Percentiles rank a stretch among this genome's conserved stretches.
Conservation (phyloP, 495 filamentous ascomycete genomes). For the Pyrenula aspistea region DNA sequence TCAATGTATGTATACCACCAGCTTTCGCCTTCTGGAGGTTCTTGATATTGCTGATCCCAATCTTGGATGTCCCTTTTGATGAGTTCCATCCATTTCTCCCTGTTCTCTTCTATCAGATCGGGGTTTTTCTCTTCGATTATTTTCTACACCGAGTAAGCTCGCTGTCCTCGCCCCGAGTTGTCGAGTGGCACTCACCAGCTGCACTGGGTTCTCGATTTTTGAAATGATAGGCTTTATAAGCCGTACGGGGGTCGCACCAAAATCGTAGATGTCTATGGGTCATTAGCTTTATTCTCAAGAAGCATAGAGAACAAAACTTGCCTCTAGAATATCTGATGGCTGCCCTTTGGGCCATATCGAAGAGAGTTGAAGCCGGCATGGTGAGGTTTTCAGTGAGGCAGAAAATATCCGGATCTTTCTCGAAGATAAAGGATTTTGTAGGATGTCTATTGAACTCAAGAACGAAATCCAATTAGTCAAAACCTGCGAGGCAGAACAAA, state of each 20-base stretch:
- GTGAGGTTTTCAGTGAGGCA: too few relatives aligned
- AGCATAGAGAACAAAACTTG: slow-evolving; percentile 10
- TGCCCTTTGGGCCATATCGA: slow-evolving; percentile 27
- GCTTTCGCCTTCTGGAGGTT: slow-evolving; percentile 41
- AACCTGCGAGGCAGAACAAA: neutral
- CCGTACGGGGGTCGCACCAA: slow-evolving; percentile 52
- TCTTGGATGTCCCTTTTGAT: slow-evolving; percentile 56
- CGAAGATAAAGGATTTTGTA: too few relatives aligned
- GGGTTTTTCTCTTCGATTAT: slow-evolving; percentile 52
- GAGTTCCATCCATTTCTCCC: slow-evolving; percentile 55
- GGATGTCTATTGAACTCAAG: too few relatives aligned
- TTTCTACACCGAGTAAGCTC: slow-evolving; percentile 19
- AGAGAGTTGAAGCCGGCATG: slow-evolving; percentile 32
- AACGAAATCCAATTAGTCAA: too few relatives aligned
- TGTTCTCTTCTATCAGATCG: slow-evolving; percentile 45
- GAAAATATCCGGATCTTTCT: too few relatives aligned
- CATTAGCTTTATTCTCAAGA: neutral
- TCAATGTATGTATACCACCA: slow-evolving; percentile 57
- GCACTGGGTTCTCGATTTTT: slow-evolving; percentile 51
- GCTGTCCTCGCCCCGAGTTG: slow-evolving; percentile 1
- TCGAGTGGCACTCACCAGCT: slow-evolving; percentile 35
- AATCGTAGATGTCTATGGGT: slow-evolving; percentile 39
- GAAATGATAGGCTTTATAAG: slow-evolving; percentile 46
- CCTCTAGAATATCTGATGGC: slow-evolving; percentile 34
- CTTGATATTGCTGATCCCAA: slow-evolving; percentile 41